Evolutionary conservation across 1,284 basidiomycete genomes (phyloP).

Genomic region (Bjerkandera adusta): DNA sequence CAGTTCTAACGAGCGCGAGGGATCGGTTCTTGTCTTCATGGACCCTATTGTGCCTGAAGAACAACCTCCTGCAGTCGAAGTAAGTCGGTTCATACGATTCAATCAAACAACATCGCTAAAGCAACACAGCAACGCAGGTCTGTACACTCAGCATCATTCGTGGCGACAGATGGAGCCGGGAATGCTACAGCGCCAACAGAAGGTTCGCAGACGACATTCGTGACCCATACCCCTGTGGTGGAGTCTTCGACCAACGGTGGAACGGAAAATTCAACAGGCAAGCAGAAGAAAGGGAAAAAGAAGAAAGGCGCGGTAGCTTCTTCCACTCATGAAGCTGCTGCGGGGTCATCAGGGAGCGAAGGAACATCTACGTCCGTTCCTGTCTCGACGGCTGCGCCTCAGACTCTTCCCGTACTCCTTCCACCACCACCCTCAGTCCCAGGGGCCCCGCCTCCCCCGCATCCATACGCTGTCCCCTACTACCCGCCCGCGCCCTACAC

Average conservation of each 20-base stretch:
- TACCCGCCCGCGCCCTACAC: slow-evolving; percentile 31
- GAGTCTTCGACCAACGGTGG: too few relatives aligned
- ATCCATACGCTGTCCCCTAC: slow-evolving; percentile 32
- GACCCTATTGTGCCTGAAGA: slow-evolving; percentile 9
- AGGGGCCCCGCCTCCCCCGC: slow-evolving; percentile 8
- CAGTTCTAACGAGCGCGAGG: slow-evolving; percentile 1
- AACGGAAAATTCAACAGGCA: too few relatives aligned
- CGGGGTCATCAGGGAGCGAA: not conserved
- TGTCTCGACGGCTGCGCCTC: not conserved
- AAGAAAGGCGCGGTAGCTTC: not conserved
- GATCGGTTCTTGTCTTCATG: slow-evolving; percentile 10
- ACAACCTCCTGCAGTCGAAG: not conserved
- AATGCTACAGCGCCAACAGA: too few relatives aligned
- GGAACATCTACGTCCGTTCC: not conserved
- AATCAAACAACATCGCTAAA: not conserved
- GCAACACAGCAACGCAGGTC: too few relatives aligned
- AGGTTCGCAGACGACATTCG: too few relatives aligned
- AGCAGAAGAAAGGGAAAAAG: not conserved
- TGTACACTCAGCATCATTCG: too few relatives aligned
- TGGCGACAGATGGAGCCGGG: too few relatives aligned
- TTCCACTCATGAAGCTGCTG: too few relatives aligned
- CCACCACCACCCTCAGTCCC: not conserved
- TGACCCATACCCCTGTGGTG: too few relatives aligned
- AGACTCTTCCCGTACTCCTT: not conserved
- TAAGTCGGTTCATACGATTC: not conserved